Base-by-base conservation (phyloP, 106 monocot genomes). In the Chionographis japonica region DNA sequence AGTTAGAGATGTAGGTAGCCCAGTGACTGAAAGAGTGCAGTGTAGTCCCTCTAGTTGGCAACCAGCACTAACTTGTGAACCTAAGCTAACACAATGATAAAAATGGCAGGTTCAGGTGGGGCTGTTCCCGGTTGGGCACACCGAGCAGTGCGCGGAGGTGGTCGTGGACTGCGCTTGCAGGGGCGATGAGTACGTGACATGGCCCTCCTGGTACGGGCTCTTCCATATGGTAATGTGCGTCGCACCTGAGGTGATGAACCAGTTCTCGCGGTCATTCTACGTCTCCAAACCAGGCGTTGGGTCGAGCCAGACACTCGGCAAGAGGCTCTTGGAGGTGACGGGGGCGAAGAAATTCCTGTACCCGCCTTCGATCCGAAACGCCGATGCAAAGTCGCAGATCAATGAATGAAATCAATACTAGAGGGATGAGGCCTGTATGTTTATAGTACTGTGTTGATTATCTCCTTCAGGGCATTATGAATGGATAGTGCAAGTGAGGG, bases 311-410 rank as follows among this genome's bases (percentile, higher is more conserved):
- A 60, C 85, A 1, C 75, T 89, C 11, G 85, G 80, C 67, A 81
- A 85, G 80, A 72, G 64, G 70, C 57, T 90, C 37, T n/a, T 90
- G 36, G 80, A 87, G 50, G 59, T 51, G 11, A 80, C 68, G 3
- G 82, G 87, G 3, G 75, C 77, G 35, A 90, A 94, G 81, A 74
- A 74, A 27, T 66, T 87, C 38, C 52, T 90, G 46, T 93, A 84
- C 66, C 93, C 93, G 7, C 41, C 71, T 75, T 88, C 92, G 14
- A 87, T 90, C 12, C 56, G 74, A 43, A 56, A 68, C 13, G 2
- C 72, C 4, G 65, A 63, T 52, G 55, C 35, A 36, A 37, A n/a
- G n/a, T n/a, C n/a, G n/a, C n/a, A n/a, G n/a, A n/a, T n/a, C n/a
- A n/a, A n/a, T n/a, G n/a, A n/a, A n/a, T n/a, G n/a, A n/a, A n/a